Percentiles rank a stretch among this genome's conserved stretches.
Evolutionary conservation across 2,329 filamentous ascomycete species (phyloP).

Genomic region (Lasiodiplodia theobromae): DNA sequence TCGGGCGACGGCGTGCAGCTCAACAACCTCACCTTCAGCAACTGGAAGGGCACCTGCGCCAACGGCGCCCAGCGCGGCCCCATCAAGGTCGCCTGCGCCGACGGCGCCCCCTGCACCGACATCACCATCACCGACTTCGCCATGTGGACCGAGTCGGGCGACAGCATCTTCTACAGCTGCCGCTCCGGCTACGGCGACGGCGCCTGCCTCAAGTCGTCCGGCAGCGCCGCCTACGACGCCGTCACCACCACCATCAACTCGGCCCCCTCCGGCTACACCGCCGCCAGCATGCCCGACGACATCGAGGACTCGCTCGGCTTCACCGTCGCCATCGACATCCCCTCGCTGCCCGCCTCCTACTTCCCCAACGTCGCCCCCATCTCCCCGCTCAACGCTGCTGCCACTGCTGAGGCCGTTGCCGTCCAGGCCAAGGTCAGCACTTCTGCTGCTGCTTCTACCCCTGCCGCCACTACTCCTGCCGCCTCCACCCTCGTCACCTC

Average conservation of each 20-base stretch:
- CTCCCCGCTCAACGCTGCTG: conserved; percentile 34
- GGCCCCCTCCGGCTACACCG: conserved; percentile 48
- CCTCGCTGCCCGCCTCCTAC: conserved; percentile 50
- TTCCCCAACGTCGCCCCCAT: conserved; percentile 47
- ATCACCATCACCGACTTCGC: conserved; percentile 59
- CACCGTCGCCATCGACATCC: conserved; percentile 49
- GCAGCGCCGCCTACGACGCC: conserved; percentile 38
- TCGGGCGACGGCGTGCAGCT: conserved; percentile 61
- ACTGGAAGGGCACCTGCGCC: conserved; percentile 63
- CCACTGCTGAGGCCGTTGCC: conserved; percentile 8
- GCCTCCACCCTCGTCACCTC: conserved; percentile 20
- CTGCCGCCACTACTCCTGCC: not conserved
- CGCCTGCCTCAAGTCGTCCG: conserved; percentile 53
- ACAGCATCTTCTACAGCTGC: conserved; percentile 54
- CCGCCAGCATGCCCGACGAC: conserved; percentile 48
- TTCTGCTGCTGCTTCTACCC: not conserved
- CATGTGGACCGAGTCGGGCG: conserved; percentile 61
- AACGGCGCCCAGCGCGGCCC: conserved; percentile 61
- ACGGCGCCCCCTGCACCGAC: conserved; percentile 60
- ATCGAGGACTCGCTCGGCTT: conserved; percentile 42
- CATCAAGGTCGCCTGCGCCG: conserved; percentile 61
- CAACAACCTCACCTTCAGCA: conserved; percentile 60
- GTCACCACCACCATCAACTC: conserved; percentile 43
- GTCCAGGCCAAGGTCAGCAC: not conserved
- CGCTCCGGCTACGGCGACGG: conserved; percentile 58